Evolutionary conservation across 2,329 filamentous ascomycete species (phyloP), one percentile per base, ranked within the genome.

Genomic region (Fusarium nurragi): DNA sequence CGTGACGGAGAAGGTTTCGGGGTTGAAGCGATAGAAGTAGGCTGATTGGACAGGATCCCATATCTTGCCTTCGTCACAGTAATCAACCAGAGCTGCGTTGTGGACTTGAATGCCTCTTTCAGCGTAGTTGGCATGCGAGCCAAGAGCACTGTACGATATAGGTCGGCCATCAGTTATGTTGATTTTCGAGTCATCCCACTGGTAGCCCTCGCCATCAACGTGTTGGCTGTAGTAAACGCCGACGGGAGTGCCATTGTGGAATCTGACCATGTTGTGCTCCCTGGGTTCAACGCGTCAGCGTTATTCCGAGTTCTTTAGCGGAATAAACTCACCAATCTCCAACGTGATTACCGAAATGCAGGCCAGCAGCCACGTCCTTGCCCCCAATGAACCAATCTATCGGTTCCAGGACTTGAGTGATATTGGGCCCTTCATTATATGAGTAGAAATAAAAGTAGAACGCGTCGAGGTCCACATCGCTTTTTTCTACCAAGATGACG

Each of bases 401-500:
- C 0, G 75, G 75, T 23, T 73, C 70, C 23, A 76, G 14, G 0
- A 77, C 74, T 32, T 76, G 75, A 0, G 72, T 75, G 49, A 75
- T 67, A 18, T 76, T 76, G 0, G 73, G 65, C 0, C 75, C 75
- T 25, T 73, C 69, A 2, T 77, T 73, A 22, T 71, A 77, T 0
- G 75, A 76, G 45, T 77, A 77, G 16, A 77, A 77, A 22, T 77
- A 77, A 36, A 77, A 77, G 53, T 72, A 77, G 11, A 77, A 77
- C 0, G 73, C 75, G 28, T 75, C 75, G 1, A 75, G 9, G 7
- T 76, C 72, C 2, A 61, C 25, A 7, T 68, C 36, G 28, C 50
- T 60, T 50, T 71, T 73, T 14, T 74, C 69, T 0, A 77, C 73
- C 10, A 77, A 32, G 19, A 77, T 67, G 4, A 76, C 72, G 2